Evolutionary conservation across 768 basidiomycete species (phyloP), one percentile per base, ranked within the genome.

Genomic region (Leucosporidium yakuticum): DNA sequence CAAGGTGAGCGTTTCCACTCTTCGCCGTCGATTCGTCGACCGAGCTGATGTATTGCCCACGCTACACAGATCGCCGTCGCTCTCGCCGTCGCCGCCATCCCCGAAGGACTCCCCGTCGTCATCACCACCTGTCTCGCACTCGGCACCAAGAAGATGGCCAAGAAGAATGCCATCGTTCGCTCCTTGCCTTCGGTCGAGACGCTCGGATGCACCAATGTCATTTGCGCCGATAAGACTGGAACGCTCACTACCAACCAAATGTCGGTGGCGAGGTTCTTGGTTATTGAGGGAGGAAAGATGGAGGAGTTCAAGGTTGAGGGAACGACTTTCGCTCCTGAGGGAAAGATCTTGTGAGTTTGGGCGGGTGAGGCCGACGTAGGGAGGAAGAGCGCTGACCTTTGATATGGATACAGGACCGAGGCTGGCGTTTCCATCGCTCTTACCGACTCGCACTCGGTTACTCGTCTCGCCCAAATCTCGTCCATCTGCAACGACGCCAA

Each of bases 71-170:
- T 99, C 77, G 95, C 95, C 47, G 96, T 99, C 54, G 93, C 96
- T 7, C 82, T 99, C 55, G 95, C 96, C n/a, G 95, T 99, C 50
- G 95, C 95, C 66, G 95, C 95, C 50, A 99, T 98, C 77, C 95
- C 96, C 0, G 95, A 99, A 80, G 95, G 95, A 67, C 81, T 99
- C n/a, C 93, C 95, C 47, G 94, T 93, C 60, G 95, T 99, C 67
- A 96, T 98, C 76, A 99, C 95, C 12, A 93, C 93, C 15, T 97
- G 94, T 79, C 80, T 99, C 49, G 94, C 96, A 15, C 83, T 99
- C 20, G 96, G 95, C 25, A 97, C 95, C 23, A 93, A 96, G 82
- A 97, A 96, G 80, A 99, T 99, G 95, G 94, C 95, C 1, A 90
- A 96, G 82, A 90, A 94, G 81, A 96, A 97, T 70, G 95, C 95